phyloP scores from a whole-genome alignment of 2,329 filamentous ascomycete species.

The Fusarium scirpi region DNA sequence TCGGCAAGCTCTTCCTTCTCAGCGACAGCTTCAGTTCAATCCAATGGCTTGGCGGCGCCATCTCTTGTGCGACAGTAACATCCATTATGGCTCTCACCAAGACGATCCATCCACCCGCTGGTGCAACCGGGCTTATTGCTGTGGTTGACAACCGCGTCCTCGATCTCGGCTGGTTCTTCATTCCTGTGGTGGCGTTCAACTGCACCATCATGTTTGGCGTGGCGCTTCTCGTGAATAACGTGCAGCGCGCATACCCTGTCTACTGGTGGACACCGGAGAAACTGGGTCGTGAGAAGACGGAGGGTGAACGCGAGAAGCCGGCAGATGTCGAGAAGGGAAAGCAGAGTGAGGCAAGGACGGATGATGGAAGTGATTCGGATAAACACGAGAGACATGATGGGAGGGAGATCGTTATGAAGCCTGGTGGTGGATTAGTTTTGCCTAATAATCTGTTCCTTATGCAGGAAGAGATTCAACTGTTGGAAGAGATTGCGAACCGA shows the following conservation, averaged over 20 bases:
- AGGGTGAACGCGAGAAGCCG: constrained; percentile 2
- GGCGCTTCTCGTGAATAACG: constrained; percentile 76
- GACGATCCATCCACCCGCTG: constrained; percentile 79
- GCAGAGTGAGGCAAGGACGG: constrained; percentile 23
- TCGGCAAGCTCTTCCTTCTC: constrained; percentile 74
- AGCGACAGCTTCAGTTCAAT: constrained; percentile 61
- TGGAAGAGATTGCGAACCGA: constrained; percentile 53
- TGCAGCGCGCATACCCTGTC: constrained; percentile 73
- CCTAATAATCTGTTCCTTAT: constrained; percentile 53
- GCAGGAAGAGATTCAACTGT: constrained; percentile 53
- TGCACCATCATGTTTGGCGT: constrained; percentile 70
- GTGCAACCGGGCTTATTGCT: constrained; percentile 78
- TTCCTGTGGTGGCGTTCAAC: constrained; percentile 72
- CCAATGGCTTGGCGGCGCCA: constrained; percentile 72
- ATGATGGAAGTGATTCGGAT: constrained; percentile 30
- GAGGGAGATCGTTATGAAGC: constrained; percentile 52
- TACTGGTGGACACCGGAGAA: constrained; percentile 75
- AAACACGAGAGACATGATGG: constrained; percentile 33
- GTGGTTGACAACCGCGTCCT: constrained; percentile 68
- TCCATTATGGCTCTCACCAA: constrained; percentile 76
- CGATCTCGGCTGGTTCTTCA: constrained; percentile 74
- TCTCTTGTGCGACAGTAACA: constrained; percentile 73
- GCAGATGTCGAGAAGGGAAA: constrained; percentile 33
- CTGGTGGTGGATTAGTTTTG: constrained; percentile 50
- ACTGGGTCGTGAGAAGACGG: constrained; percentile 18